phyloP scores from a whole-genome alignment of 2,329 filamentous ascomycete species.

The Colletotrichum viniferum region DNA sequence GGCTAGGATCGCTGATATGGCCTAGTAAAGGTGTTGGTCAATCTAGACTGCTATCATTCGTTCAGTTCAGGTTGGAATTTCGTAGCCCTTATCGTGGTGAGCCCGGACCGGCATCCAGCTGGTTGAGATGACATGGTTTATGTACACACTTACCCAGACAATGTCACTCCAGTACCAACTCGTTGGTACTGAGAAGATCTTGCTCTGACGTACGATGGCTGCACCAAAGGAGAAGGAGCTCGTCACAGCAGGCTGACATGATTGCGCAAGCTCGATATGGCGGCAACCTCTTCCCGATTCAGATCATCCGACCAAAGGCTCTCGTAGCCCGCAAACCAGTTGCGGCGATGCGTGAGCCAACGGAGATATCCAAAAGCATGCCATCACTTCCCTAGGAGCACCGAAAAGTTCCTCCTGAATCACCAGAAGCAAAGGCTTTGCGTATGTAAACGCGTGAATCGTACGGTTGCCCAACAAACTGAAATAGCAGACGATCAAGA shows the following conservation, averaged over 20 bases:
- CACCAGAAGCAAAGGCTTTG: background rate
- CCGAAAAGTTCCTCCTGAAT: fast-evolving
- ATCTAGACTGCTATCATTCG: background rate
- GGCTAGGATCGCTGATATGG: background rate
- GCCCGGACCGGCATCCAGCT: background rate
- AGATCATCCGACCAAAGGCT: background rate
- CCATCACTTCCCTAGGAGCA: fast-evolving
- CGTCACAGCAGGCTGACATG: background rate
- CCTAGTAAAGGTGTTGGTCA: background rate
- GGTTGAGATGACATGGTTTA: background rate
- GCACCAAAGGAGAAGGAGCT: background rate
- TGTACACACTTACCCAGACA: background rate
- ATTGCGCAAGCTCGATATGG: background rate
- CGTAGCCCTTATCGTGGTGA: background rate
- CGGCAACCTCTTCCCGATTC: background rate
- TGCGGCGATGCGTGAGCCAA: background rate
- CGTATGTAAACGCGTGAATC: background rate
- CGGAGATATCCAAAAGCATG: background rate
- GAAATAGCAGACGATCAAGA: background rate
- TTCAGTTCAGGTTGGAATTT: background rate
- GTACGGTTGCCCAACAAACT: fast-evolving
- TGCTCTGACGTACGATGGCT: background rate
- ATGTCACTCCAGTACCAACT: background rate
- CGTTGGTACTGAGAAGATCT: background rate
- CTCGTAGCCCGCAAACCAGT: background rate